phyloP scores from a whole-genome alignment of 2,329 filamentous ascomycete species.

The Cordyceps cicadae region DNA sequence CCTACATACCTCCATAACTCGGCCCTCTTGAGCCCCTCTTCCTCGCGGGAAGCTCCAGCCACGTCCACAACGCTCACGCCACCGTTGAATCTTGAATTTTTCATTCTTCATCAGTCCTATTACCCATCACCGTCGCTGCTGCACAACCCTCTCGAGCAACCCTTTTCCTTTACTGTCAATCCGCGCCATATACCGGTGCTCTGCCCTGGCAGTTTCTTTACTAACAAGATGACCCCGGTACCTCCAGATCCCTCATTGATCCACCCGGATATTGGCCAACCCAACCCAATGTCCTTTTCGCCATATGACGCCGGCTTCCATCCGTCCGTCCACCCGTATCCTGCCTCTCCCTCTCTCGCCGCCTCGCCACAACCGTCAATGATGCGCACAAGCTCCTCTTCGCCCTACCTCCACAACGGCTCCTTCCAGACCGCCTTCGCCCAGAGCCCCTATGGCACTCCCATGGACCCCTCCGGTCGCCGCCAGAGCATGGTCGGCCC shows the following conservation, averaged over 20 bases:
- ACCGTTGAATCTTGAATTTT: neutral
- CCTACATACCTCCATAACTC: neutral
- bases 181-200: slow-evolving; percentile 1
- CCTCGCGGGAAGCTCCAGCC: slow-evolving; percentile 10
- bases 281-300: slow-evolving; percentile 34
- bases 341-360: slow-evolving; percentile 57
- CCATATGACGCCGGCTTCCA: slow-evolving; percentile 42
- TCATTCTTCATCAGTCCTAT: neutral
- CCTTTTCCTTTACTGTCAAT: neutral
- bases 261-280: slow-evolving; percentile 44
- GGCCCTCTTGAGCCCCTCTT: neutral
- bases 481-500: slow-evolving; percentile 53
- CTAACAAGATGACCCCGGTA: slow-evolving; percentile 27
- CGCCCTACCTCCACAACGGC: slow-evolving; percentile 55
- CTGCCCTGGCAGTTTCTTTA: slow-evolving; percentile 14
- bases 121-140: neutral
- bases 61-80: slow-evolving; percentile 1
- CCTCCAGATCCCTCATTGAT: slow-evolving; percentile 47
- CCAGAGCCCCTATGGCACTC: slow-evolving; percentile 47
- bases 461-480: slow-evolving; percentile 40
- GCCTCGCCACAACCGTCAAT: slow-evolving; percentile 39
- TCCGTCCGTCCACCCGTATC: slow-evolving; percentile 38
- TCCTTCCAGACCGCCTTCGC: slow-evolving; percentile 43
- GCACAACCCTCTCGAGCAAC: neutral
- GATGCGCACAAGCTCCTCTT: slow-evolving; percentile 49